These are phyloP conservation scores for Talaromyces sp. DNA, from an alignment of 2,329 filamentous ascomycete species.

Conservation along the genomic window DNA sequence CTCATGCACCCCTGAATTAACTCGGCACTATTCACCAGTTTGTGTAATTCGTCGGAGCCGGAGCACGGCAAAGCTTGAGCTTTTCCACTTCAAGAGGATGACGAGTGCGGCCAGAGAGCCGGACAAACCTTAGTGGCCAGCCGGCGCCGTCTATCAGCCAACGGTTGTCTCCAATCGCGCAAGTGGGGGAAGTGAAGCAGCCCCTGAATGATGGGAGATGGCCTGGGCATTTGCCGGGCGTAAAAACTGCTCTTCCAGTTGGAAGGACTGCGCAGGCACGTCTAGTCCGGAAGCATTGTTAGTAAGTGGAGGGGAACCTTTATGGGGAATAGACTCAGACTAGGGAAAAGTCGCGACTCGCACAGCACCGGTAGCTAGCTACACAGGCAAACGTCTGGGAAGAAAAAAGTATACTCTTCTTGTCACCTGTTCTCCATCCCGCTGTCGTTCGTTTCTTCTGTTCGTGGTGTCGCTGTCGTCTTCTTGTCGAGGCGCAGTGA, in stretches of 20 bases:
- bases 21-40: neutral
- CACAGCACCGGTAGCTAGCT: neutral
- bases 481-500: conserved; percentile 20
- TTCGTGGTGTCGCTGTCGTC: conserved; percentile 16
- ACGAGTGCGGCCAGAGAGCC: neutral
- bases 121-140: conserved; percentile 10
- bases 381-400: neutral
- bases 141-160: conserved; percentile 10
- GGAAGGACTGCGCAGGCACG: neutral
- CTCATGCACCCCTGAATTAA: neutral
- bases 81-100: neutral
- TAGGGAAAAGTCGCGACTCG: conserved; percentile 9
- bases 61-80: neutral
- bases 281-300: conserved; percentile 1
- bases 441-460: conserved; percentile 20
- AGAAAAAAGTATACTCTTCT: conserved; percentile 11
- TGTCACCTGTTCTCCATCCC: conserved; percentile 8
- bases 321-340: conserved; percentile 9
- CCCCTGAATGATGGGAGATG: conserved; percentile 9
- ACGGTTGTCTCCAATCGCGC: conserved; percentile 1
- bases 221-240: neutral
- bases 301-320: conserved; percentile 6
- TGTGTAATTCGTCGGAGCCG: neutral
- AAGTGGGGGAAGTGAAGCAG: conserved; percentile 10
- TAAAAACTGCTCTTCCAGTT: neutral